Evolutionary conservation across 345 rosid species (phyloP).

Genomic region (Brassica rapa): DNA sequence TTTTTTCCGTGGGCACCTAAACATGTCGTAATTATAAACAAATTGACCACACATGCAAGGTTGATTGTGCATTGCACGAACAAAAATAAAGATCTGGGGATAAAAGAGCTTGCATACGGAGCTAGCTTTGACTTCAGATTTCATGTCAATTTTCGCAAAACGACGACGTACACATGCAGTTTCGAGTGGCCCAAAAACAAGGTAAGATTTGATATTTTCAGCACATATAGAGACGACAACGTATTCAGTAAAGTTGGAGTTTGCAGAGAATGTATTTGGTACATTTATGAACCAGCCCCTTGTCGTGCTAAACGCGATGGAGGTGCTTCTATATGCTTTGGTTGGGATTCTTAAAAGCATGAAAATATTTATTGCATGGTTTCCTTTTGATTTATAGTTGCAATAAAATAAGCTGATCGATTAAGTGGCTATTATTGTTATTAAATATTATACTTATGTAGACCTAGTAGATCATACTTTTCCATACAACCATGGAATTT

Average conservation of each 20-base stretch:
- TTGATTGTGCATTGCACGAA: background rate
- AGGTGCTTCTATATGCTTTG: background rate
- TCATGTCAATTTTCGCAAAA: constrained; percentile 1
- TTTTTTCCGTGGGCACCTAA: too few species aligned
- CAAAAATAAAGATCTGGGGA: background rate
- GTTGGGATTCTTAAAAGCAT: too few species aligned
- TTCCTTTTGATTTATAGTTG: too few species aligned
- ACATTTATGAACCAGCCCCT: background rate
- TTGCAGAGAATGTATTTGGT: background rate
- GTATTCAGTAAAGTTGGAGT: too few species aligned
- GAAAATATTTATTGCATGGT: too few species aligned
- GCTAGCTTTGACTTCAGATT: constrained; percentile 7
- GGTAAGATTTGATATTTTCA: background rate
- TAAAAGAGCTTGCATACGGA: background rate
- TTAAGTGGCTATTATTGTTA: too few species aligned
- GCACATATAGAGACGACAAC: background rate
- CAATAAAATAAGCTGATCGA: too few species aligned
- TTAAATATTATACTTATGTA: too few species aligned
- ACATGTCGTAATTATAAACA: background rate
- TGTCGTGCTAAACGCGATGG: background rate
- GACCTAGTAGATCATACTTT: too few species aligned
- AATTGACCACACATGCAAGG: background rate
- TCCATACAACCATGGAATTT: too few species aligned
- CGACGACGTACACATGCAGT: background rate
- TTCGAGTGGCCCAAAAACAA: background rate